Evolutionary conservation across 2,329 filamentous ascomycete genomes (phyloP).

Genomic region (Cladosporium sp.): DNA sequence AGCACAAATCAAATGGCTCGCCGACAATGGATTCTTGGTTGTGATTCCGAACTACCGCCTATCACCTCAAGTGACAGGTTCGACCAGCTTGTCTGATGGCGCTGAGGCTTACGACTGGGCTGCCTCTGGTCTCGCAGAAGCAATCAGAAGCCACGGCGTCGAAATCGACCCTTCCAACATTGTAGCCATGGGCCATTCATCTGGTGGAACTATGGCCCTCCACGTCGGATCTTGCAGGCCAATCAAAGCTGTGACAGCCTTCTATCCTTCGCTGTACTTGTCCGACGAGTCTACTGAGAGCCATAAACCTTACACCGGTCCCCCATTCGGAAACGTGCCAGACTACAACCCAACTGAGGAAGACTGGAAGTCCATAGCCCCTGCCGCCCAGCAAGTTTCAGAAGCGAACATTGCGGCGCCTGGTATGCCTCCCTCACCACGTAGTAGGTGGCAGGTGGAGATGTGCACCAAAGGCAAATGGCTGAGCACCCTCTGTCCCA

Average conservation of each 20-base stretch:
- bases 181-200: slow-evolving; percentile 36
- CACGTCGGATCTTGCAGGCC: slow-evolving; percentile 40
- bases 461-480: slow-evolving; percentile 19
- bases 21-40: slow-evolving; percentile 18
- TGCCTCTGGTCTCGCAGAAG: slow-evolving; percentile 27
- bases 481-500: slow-evolving; percentile 17
- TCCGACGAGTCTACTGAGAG: slow-evolving; percentile 12
- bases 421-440: slow-evolving; percentile 15
- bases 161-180: slow-evolving; percentile 31
- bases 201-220: slow-evolving; percentile 35
- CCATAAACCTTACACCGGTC: slow-evolving; percentile 15
- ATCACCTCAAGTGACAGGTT: slow-evolving; percentile 31
- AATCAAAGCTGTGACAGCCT: slow-evolving; percentile 19
- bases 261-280: slow-evolving; percentile 18
- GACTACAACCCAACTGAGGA: slow-evolving; percentile 16
- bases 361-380: slow-evolving; percentile 18
- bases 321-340: slow-evolving; percentile 18
- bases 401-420: slow-evolving; percentile 14
- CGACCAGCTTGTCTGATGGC: slow-evolving; percentile 32
- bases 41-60: slow-evolving; percentile 28
- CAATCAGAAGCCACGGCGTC: slow-evolving; percentile 15
- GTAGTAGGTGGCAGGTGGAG: slow-evolving; percentile 17
- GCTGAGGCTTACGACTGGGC: slow-evolving; percentile 36
- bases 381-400: slow-evolving; percentile 15
- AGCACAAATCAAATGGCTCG: slow-evolving; percentile 19